Evolutionary conservation across 2,329 filamentous ascomycete species (phyloP).

Genomic region (Colletotrichum sp.): DNA sequence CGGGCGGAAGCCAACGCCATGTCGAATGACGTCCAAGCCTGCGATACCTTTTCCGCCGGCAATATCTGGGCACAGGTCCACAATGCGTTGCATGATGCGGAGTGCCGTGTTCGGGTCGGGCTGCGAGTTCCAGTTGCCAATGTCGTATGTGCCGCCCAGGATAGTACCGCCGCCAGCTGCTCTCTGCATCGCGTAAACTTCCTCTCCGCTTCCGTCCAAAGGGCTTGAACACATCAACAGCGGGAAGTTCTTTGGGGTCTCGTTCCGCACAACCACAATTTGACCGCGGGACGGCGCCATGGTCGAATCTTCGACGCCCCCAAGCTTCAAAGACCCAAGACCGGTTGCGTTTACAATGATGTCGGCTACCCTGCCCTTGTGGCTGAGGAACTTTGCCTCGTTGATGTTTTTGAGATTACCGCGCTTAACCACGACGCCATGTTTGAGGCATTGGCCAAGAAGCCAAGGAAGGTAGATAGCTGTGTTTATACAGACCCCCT

Average conservation of each 20-base stretch:
- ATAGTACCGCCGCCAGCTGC: constrained; percentile 81
- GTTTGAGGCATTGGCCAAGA: constrained; percentile 67
- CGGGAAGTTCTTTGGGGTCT: constrained; percentile 71
- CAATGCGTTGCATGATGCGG: constrained; percentile 80
- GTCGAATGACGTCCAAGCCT: constrained; percentile 78
- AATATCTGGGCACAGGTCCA: constrained; percentile 69
- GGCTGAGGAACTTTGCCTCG: constrained; percentile 63
- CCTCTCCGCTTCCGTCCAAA: constrained; percentile 75
- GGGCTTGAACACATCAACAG: constrained; percentile 63
- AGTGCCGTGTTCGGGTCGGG: constrained; percentile 78
- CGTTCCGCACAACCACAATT: constrained; percentile 82
- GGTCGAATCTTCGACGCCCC: constrained; percentile 70
- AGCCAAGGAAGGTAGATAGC: constrained; percentile 76
- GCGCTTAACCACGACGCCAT: constrained; percentile 61
- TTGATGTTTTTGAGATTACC: constrained; percentile 62
- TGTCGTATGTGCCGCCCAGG: constrained; percentile 84
- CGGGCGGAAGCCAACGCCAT: constrained; percentile 83
- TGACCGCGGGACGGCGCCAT: constrained; percentile 74
- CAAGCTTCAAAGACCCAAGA: constrained; percentile 65
- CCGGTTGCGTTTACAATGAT: constrained; percentile 76
- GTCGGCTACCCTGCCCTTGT: constrained; percentile 60
- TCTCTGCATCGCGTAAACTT: constrained; percentile 82
- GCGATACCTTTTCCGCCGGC: constrained; percentile 71
- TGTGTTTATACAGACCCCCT: constrained; percentile 77
- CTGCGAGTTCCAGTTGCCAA: constrained; percentile 78